These are phyloP conservation scores for Leishmania major DNA, from an alignment of 208 protist genomes.

Conservation along the genomic window DNA sequence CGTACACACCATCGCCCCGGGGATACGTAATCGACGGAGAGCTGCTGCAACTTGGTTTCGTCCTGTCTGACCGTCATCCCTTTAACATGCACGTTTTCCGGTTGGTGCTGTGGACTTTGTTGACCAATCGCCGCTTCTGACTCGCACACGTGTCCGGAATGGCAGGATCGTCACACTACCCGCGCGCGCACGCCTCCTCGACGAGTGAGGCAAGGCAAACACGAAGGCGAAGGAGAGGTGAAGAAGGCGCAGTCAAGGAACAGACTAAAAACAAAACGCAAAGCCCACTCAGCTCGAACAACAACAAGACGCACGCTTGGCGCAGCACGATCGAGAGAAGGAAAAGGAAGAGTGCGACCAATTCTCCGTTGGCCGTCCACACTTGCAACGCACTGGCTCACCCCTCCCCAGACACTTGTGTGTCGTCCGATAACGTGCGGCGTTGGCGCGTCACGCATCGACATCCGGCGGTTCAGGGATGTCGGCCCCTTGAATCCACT, in stretches of 20 bases:
- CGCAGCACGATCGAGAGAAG: neutral
- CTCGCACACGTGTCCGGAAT: neutral
- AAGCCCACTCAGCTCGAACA: neutral
- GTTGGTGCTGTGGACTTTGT: neutral
- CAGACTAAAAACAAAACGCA: neutral
- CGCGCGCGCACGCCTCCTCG: neutral
- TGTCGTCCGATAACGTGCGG: neutral
- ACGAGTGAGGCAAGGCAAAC: neutral
- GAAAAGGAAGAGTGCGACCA: neutral
- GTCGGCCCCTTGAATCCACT: slow-evolving; percentile 76
- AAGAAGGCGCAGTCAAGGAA: too few relatives aligned
- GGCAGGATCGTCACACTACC: neutral
- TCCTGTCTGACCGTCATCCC: neutral
- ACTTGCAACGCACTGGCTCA: neutral
- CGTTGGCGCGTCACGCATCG: slow-evolving; percentile 30
- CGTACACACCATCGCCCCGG: neutral
- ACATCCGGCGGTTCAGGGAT: slow-evolving; percentile 74
- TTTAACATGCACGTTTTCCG: neutral
- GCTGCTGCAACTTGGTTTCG: neutral
- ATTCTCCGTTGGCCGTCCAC: neutral
- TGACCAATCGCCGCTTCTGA: neutral
- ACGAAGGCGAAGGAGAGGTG: neutral
- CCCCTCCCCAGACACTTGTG: neutral
- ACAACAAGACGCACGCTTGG: neutral
- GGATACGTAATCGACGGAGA: neutral